These are phyloP conservation scores for Acorus gramineus DNA, from an alignment of 106 monocot genomes.

Conservation along the genomic window DNA sequence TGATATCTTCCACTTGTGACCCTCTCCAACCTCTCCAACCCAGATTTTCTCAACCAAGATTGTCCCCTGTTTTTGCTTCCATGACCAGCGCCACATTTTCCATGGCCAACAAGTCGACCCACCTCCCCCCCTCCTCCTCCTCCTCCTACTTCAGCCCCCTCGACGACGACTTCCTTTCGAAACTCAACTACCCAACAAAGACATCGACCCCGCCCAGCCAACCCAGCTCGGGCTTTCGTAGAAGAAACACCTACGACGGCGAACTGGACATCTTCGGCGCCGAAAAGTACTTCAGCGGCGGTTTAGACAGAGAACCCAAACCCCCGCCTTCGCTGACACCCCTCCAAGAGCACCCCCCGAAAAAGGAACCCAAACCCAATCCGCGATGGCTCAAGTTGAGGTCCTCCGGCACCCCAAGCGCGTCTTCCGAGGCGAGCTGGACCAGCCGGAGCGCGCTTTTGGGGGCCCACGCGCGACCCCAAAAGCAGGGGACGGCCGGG, in stretches of 20 bases:
- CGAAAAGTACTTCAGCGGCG: slow-evolving; percentile 59
- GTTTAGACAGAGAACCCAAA: slow-evolving; percentile 13
- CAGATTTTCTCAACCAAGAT: too few relatives aligned
- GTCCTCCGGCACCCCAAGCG: not conserved
- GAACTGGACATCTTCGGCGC: slow-evolving; percentile 56
- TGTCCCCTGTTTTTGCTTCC: too few relatives aligned
- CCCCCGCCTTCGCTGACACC: not conserved
- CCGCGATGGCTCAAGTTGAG: not conserved
- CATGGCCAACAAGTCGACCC: too few relatives aligned
- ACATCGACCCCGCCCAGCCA: not conserved
- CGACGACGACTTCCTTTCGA: slow-evolving; percentile 13
- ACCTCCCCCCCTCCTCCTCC: slow-evolving; percentile 10
- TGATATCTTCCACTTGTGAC: too few relatives aligned
- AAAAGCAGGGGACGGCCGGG: not conserved
- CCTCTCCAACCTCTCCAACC: too few relatives aligned
- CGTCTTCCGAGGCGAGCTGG: slow-evolving; percentile 16
- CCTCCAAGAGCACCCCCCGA: not conserved
- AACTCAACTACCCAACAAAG: not conserved
- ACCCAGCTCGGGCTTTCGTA: not conserved
- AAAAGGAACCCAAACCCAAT: not conserved
- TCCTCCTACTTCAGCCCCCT: slow-evolving; percentile 18
- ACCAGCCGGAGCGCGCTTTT: slow-evolving; percentile 30
- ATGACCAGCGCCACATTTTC: too few relatives aligned
- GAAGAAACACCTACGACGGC: slow-evolving; percentile 10
- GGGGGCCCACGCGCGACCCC: not conserved